Conservation (phyloP, 768 basidiomycete species). For the Paxillus involutus region DNA sequence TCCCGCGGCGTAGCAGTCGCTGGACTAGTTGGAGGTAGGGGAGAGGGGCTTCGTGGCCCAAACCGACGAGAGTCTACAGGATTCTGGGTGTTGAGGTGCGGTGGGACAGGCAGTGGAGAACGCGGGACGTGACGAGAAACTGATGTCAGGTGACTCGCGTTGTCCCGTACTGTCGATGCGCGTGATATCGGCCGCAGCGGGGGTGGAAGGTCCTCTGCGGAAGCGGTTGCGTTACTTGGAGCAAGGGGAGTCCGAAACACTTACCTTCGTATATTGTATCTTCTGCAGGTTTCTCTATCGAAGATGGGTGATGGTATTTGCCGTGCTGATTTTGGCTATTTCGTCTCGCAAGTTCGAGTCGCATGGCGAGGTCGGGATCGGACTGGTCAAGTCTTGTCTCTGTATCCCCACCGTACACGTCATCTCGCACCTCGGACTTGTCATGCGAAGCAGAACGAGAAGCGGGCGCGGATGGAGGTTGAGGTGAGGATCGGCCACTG, state of each 20-base stretch:
- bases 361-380: slow-evolving; percentile 74
- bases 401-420: slow-evolving; percentile 45
- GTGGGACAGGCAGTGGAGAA: slow-evolving; percentile 33
- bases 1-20: slow-evolving; percentile 19
- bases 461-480: slow-evolving; percentile 33
- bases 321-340: slow-evolving; percentile 80
- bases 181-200: slow-evolving; percentile 56
- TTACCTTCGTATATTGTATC: slow-evolving; percentile 80
- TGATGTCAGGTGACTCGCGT: slow-evolving; percentile 41
- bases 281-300: slow-evolving; percentile 50
- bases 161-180: slow-evolving; percentile 41
- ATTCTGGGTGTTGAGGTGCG: slow-evolving; percentile 47
- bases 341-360: slow-evolving; percentile 77
- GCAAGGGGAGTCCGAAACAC: slow-evolving; percentile 12
- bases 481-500: slow-evolving; percentile 33
- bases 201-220: slow-evolving; percentile 59
- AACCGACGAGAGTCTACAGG: slow-evolving; percentile 60
- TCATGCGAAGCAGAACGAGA: slow-evolving; percentile 49
- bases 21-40: slow-evolving; percentile 54
- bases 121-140: slow-evolving; percentile 48
- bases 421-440: slow-evolving; percentile 35
- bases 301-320: slow-evolving; percentile 38
- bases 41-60: slow-evolving; percentile 77
- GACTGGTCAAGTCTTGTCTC: slow-evolving; percentile 55
- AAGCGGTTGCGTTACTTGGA: slow-evolving; percentile 1